A percentile compares a stretch with the other conserved stretches of the same genome.
These are phyloP conservation scores for Linnemannia exigua DNA, from an alignment of 192 early-diverging fungal species.

Conservation along the genomic window DNA sequence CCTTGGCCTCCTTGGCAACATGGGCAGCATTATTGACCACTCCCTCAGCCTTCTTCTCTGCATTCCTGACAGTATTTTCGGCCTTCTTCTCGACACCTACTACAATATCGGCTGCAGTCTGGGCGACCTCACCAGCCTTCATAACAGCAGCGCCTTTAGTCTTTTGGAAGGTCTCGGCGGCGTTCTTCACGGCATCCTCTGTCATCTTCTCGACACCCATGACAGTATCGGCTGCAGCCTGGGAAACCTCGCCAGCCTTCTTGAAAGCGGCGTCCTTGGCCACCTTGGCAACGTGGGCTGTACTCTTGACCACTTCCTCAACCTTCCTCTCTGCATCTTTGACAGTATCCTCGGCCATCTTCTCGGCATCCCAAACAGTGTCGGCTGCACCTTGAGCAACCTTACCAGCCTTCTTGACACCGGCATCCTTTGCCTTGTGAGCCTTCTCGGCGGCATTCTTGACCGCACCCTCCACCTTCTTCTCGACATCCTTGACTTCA, in stretches of 20 bases:
- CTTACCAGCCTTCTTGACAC: neutral
- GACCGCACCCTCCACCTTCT: neutral
- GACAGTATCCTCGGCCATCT: neutral
- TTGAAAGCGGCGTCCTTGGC: neutral
- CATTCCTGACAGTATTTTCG: neutral
- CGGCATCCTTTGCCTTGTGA: neutral
- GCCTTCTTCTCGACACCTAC: neutral
- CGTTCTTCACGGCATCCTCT: neutral
- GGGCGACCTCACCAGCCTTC: neutral
- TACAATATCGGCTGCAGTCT: neutral
- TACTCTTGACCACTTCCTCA: neutral
- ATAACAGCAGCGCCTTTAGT: neutral
- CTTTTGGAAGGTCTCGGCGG: neutral
- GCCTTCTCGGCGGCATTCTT: neutral
- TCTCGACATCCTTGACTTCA: neutral
- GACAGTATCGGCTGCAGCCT: neutral
- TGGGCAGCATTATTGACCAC: constrained; percentile 10
- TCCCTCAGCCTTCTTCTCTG: constrained; percentile 1
- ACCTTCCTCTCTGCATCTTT: neutral
- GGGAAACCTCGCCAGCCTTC: neutral
- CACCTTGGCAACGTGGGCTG: neutral
- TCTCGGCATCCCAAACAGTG: neutral
- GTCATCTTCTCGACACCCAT: neutral
- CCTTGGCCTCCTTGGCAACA: neutral
- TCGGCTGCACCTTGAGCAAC: neutral